A percentile compares a stretch with the other conserved stretches of the same genome.
Evolutionary conservation across 345 rosid genomes (phyloP).

Genomic region (Euclidium syriacum): DNA sequence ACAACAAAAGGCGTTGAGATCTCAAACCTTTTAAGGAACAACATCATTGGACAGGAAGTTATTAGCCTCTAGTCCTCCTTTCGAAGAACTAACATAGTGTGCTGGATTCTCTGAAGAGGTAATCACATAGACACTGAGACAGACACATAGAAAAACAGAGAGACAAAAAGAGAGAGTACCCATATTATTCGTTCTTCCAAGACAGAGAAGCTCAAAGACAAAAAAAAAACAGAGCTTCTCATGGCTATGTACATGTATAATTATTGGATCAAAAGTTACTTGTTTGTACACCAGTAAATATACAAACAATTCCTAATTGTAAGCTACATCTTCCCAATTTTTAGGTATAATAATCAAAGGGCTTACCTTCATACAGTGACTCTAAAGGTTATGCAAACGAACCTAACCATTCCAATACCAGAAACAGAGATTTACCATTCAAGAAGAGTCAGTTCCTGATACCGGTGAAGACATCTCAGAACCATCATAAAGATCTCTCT

Average conservation of each 20-base stretch:
- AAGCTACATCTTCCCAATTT: not conserved
- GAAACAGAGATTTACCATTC: constrained; percentile 11
- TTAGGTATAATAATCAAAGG: not conserved
- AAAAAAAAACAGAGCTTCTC: not conserved
- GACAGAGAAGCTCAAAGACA: not conserved
- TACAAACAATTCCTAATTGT: not conserved
- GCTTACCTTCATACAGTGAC: not conserved
- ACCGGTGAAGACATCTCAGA: not conserved
- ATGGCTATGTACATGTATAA: not conserved
- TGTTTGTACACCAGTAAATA: not conserved
- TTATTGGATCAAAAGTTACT: not conserved
- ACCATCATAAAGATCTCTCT: constrained; percentile 6
- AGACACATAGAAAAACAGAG: not conserved
- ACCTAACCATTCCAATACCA: not conserved
- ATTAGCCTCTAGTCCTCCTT: not conserved
- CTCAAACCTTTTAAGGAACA: not conserved
- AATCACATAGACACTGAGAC: not conserved
- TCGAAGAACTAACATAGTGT: not conserved
- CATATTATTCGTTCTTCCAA: not conserved
- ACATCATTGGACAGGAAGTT: not conserved
- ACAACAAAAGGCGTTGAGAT: too few relatives aligned
- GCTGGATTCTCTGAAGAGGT: not conserved
- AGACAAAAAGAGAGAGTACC: not conserved
- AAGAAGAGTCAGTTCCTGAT: constrained; percentile 13
- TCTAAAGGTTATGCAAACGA: not conserved